These are phyloP conservation scores for Suillus sp. DNA, from an alignment of 768 basidiomycete genomes.

Conservation along the genomic window DNA sequence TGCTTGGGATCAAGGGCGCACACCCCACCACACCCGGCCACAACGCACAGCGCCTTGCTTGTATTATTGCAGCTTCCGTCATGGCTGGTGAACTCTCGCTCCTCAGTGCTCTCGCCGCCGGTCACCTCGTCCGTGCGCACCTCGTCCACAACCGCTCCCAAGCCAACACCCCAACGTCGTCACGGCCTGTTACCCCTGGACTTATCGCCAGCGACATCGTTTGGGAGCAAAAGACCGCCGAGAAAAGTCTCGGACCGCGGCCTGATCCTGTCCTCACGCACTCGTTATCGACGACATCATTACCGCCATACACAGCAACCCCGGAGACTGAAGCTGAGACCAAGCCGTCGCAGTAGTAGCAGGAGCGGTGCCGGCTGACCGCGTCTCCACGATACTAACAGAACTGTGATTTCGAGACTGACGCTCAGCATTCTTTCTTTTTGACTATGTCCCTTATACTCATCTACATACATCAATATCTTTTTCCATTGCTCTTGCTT, in stretches of 20 bases:
- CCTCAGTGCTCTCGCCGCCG: constrained; percentile 90
- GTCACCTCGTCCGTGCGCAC: constrained; percentile 92
- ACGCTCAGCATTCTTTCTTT: neutral
- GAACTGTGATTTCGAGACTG: neutral
- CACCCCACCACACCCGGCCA: constrained; percentile 84
- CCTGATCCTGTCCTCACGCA: constrained; percentile 31
- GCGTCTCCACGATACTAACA: neutral
- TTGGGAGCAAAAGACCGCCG: constrained; percentile 28
- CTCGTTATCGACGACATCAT: constrained; percentile 40
- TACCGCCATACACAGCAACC: constrained; percentile 43
- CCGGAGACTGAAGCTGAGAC: constrained; percentile 28
- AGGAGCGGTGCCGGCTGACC: neutral
- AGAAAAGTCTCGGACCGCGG: constrained; percentile 10
- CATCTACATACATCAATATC: constrained; percentile 5
- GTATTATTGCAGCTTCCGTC: constrained; percentile 87
- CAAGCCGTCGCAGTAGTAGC: constrained; percentile 20
- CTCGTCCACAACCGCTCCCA: constrained; percentile 89
- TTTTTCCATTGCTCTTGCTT: neutral
- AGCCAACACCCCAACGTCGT: constrained; percentile 72
- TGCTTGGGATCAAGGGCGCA: constrained; percentile 92
- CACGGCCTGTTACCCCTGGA: constrained; percentile 64
- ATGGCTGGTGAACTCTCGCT: constrained; percentile 98
- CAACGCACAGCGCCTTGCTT: constrained; percentile 88
- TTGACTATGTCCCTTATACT: constrained; percentile 9
- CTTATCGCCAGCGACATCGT: constrained; percentile 20